phyloP scores from a whole-genome alignment of 1,284 basidiomycete genomes.

The Inonotus obliquus region DNA sequence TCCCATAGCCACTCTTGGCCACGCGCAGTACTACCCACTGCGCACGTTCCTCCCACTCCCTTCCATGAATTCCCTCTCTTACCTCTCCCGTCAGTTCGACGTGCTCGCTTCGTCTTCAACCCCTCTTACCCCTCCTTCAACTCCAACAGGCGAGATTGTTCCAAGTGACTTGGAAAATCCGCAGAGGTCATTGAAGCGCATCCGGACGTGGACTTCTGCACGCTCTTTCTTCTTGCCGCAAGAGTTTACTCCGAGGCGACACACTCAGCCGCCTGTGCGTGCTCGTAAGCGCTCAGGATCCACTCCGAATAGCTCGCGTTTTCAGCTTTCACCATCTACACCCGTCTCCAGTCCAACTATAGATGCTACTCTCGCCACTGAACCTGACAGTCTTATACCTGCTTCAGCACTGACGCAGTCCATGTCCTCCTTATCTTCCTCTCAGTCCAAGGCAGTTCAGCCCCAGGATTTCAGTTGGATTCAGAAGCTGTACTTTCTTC shows the following conservation, averaged over 20 bases:
- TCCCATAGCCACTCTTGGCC: neutral
- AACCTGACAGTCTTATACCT: constrained; percentile 13
- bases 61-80: constrained; percentile 63
- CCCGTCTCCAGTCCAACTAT: constrained; percentile 7
- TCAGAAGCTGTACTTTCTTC: constrained; percentile 47
- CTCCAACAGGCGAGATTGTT: constrained; percentile 11
- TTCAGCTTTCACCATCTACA: neutral
- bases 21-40: neutral
- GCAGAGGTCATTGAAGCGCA: constrained; percentile 38
- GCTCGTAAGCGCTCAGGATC: constrained; percentile 15
- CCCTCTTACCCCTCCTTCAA: constrained; percentile 21
- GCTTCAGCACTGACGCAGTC: constrained; percentile 18
- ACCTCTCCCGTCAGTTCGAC: constrained; percentile 68
- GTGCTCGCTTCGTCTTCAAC: constrained; percentile 46
- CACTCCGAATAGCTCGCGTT: constrained; percentile 9
- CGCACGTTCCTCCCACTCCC: neutral
- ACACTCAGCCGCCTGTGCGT: constrained; percentile 20
- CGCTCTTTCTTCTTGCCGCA: constrained; percentile 45
- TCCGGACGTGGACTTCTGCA: constrained; percentile 50
- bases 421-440: constrained; percentile 27
- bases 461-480: constrained; percentile 28
- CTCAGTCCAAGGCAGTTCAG: constrained; percentile 21
- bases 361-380: constrained; percentile 8
- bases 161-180: constrained; percentile 21
- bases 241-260: constrained; percentile 23